Conservation (phyloP, 2,329 filamentous ascomycete species). For the Ampelomyces quisqualis region DNA sequence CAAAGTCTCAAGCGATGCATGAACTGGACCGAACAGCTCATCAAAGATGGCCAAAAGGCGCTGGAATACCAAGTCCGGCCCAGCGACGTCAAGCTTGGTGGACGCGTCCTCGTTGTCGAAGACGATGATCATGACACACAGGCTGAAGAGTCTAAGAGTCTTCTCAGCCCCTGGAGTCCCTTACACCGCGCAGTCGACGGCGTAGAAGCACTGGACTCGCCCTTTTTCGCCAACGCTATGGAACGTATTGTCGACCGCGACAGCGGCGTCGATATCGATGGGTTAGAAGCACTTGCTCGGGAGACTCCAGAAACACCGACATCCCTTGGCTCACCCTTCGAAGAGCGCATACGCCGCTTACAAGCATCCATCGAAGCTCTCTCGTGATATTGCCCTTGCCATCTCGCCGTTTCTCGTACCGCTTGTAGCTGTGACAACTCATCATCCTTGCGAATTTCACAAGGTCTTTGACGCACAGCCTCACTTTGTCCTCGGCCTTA, state of each 20-base stretch:
- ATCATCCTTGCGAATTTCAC: too few relatives aligned
- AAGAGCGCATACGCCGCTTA: conserved; percentile 27
- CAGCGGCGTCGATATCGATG: conserved; percentile 41
- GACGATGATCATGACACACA: conserved; percentile 51
- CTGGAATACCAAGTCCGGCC: conserved; percentile 77
- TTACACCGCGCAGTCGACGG: conserved; percentile 25
- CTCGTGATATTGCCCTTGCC: neutral
- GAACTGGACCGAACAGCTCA: conserved; percentile 85
- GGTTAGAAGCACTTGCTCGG: conserved; percentile 21
- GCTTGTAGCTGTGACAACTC: too few relatives aligned
- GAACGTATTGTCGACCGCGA: conserved; percentile 40
- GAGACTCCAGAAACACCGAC: conserved; percentile 18
- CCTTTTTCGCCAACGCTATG: conserved; percentile 14
- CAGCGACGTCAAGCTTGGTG: conserved; percentile 78
- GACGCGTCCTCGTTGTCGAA: conserved; percentile 72
- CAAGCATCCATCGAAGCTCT: conserved; percentile 22
- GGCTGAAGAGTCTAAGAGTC: conserved; percentile 26
- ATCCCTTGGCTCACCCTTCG: conserved; percentile 32
- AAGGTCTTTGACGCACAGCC: too few relatives aligned
- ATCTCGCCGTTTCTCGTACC: conserved; percentile 2
- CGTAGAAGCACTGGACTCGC: conserved; percentile 21
- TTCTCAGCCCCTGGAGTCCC: conserved; percentile 43
- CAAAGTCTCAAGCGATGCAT: conserved; percentile 89
- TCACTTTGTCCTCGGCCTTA: too few relatives aligned
- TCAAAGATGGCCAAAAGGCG: conserved; percentile 83